Conservation (phyloP, 257 asterid species). For the Cruciata laevipes region DNA sequence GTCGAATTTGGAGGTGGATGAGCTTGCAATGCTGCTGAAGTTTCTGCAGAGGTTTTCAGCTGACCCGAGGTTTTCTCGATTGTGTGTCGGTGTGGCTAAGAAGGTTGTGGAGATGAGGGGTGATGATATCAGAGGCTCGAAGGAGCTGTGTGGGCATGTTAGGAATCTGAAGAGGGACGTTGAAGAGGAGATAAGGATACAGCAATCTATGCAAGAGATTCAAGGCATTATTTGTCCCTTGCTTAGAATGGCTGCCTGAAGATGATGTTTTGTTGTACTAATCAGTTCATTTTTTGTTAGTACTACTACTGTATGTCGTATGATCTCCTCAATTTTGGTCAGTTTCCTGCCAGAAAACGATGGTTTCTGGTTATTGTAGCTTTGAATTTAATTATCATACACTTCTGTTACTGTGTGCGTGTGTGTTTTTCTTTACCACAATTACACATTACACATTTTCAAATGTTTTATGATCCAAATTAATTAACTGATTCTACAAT, state of each 20-base stretch:
- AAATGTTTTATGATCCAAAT: too few relatives aligned
- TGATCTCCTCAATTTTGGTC: neutral
- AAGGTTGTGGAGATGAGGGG: conserved; percentile 69
- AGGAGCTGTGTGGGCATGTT: conserved; percentile 38
- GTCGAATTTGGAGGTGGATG: conserved; percentile 55
- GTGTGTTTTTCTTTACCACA: too few relatives aligned
- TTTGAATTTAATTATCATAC: neutral
- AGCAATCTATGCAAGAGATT: conserved; percentile 63
- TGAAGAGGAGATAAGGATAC: conserved; percentile 76
- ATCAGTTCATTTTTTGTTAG: neutral
- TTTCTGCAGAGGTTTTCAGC: conserved; percentile 72
- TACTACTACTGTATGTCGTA: neutral
- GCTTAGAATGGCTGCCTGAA: conserved; percentile 66
- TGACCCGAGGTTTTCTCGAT: conserved; percentile 60
- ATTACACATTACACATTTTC: too few relatives aligned
- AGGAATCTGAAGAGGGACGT: conserved; percentile 78
- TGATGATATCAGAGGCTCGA: conserved; percentile 54
- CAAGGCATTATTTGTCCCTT: conserved; percentile 80
- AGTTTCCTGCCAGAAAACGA: neutral
- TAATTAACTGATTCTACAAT: too few relatives aligned
- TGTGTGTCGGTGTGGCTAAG: conserved; percentile 44
- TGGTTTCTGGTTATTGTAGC: neutral
- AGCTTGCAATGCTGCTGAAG: conserved; percentile 54
- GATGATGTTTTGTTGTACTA: conserved; percentile 22
- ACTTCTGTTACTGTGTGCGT: neutral